These are phyloP conservation scores for Saururus chinensis DNA, from an alignment of 164 flowering plant species.

Conservation along the genomic window DNA sequence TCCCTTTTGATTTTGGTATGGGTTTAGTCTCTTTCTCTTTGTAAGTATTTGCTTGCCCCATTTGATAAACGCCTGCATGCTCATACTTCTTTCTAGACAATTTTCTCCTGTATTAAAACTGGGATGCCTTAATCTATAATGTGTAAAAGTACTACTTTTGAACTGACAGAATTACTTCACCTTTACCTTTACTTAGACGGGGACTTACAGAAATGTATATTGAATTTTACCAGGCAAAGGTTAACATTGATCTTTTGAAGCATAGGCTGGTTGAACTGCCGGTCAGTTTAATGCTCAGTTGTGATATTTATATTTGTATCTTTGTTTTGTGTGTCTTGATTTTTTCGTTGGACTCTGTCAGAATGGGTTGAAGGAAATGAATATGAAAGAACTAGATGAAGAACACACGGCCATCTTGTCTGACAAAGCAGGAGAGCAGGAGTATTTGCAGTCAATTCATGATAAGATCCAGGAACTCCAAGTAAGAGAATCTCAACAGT, in stretches of 20 bases:
- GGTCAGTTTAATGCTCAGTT: slow-evolving; percentile 15
- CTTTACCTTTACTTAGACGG: no score
- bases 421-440: slow-evolving; percentile 53
- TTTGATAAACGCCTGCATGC: no score
- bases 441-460: slow-evolving; percentile 46
- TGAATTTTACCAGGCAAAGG: slow-evolving; percentile 29
- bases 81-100: no score
- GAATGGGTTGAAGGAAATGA: slow-evolving; percentile 51
- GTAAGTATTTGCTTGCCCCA: no score
- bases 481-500: slow-evolving; percentile 21
- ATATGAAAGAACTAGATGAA: slow-evolving; percentile 40
- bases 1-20: no score
- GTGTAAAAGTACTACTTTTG: no score
- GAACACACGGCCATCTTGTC: slow-evolving; percentile 49
- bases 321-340: neutral
- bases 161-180: no score
- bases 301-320: neutral
- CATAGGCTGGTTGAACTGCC: slow-evolving; percentile 21
- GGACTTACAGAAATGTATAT: neutral
- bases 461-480: slow-evolving; percentile 37
- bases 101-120: no score
- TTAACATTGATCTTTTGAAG: slow-evolving; percentile 34
- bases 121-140: no score
- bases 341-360: slow-evolving; percentile 11
- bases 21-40: no score